A percentile compares a stretch with the other conserved stretches of the same genome.
Conservation (phyloP, 1,139 yeast species). For the Scheffersomyces segobiensis region DNA sequence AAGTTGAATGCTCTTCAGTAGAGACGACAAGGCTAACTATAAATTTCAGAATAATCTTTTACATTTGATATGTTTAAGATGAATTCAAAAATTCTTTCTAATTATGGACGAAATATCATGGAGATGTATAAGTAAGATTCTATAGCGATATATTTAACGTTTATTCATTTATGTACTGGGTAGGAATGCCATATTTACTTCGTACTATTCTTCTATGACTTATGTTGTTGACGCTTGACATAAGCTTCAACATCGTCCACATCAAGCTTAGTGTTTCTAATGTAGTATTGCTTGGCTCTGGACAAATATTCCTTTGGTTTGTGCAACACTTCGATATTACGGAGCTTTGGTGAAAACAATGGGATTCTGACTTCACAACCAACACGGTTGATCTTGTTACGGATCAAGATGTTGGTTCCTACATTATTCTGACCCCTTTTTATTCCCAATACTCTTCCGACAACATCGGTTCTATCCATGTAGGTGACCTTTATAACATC, state of each 20-base stretch:
- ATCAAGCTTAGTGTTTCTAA: conserved; percentile 80
- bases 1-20: conserved; percentile 7
- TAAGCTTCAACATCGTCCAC: conserved; percentile 70
- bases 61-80: no score
- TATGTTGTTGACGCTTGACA: conserved; percentile 27
- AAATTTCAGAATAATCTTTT: no score
- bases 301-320: conserved; percentile 68
- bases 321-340: conserved; percentile 71
- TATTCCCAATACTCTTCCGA: conserved; percentile 76
- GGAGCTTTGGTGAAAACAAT: conserved; percentile 72
- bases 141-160: background rate
- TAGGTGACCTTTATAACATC: conserved; percentile 80
- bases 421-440: conserved; percentile 61
- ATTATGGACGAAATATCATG: background rate
- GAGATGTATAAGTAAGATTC: background rate
- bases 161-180: background rate
- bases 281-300: conserved; percentile 83
- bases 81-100: no score
- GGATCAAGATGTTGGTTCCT: conserved; percentile 70
- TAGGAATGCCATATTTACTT: background rate
- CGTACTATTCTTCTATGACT: background rate
- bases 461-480: conserved; percentile 64
- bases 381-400: conserved; percentile 75
- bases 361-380: conserved; percentile 84
- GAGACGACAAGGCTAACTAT: no score